Base-by-base conservation (phyloP, 306 rosid species). In the Vicia villosa region DNA sequence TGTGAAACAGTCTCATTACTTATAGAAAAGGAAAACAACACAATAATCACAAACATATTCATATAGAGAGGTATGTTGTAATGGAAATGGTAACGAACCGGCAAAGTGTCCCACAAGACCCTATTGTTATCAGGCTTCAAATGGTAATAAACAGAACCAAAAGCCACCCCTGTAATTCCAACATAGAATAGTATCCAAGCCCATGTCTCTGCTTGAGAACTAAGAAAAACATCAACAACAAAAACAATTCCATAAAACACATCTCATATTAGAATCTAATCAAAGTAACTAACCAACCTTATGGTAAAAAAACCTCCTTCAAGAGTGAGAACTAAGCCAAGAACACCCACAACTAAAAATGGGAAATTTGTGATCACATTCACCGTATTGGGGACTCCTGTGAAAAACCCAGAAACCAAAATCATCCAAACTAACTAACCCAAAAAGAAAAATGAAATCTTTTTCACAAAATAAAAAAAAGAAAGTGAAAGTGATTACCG, bases 361-460 rank as follows among this genome's bases (percentile, higher is more conserved):
- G 89, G 95, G 67, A 88, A 88, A 86, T 74, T 88, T 22, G 95
- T 82, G 58, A 86, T 69, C 77, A 88, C 89, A 41, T 88, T 88
- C 83, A 88, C 62, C 7, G 95, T 84, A 66, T 81, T 88, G 28
- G 95, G 95, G 6, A 88, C 86, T 41, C 91, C 91, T 86, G 85
- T 2, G 59, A 63, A 63, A 58, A 3, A 79, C 83, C 84, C 84
- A 83, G 73, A 62, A 41, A 40, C 45, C 55, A 49, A 38, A 75
- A 75, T 66, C 41, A 52, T 9, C 21, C 34, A 46, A 72, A 61
- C 12, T 5, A 32, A 70, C 5, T 60, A 46, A 68, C 22, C 37
- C 69, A 30, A 37, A 19, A 79, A 80, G 4, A 45, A 66, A 66
- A 36, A 40, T 13, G 22, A 64, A 17, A 10, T 14, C 8, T 37